Base-by-base conservation (phyloP, 2,329 filamentous ascomycete species). In the Lachnellula hyalina region DNA sequence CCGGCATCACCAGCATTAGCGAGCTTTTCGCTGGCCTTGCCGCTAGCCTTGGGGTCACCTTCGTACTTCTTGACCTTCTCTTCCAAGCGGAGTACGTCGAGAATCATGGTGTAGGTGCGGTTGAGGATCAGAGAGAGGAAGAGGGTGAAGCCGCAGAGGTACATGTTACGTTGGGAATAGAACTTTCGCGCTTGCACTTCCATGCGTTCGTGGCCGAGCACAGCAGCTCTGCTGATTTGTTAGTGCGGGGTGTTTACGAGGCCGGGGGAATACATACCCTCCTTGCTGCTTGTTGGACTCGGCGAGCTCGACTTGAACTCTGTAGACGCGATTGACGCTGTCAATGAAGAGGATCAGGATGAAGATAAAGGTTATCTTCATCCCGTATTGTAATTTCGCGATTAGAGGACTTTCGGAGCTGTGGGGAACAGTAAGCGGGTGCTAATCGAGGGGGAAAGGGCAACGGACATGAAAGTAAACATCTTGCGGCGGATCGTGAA, bases 111-210 rank as follows among this genome's bases (percentile, higher is more conserved):
- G 79, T 97, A 99, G 70, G 94, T 99, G 70, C 94, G 93, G 85
- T 99, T 97, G 71, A 95, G 89, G 75, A 99, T 99, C 62, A 99
- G 82, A 52, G 93, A 97, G 59, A 99, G 87, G 84, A 99, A 97
- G 61, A 99, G 87, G 5, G 94, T 99, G 81, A 99, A 99, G 67
- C 94, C 94, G 75, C 94, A 97, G 59, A 99, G 91, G 78, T 99
- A 99, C 94, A 99, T 99, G 85, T 99, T 99, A 74, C 94, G 92
- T 79, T 99, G 93, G 59, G 92, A 96, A 83, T 99, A 99, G 81
- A 99, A 99, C 77, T 99, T 99, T 82, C 94, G 91, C 63, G 94
- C 93, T 75, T 99, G 94, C 51, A 97, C 93, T 77, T 99, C 94
- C 83, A 96, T 91, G 62, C 94, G 93, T 72, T 97, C 94, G 70